These are phyloP conservation scores for Ceratonia siliqua DNA, from an alignment of 306 rosid genomes.

Conservation along the genomic window DNA sequence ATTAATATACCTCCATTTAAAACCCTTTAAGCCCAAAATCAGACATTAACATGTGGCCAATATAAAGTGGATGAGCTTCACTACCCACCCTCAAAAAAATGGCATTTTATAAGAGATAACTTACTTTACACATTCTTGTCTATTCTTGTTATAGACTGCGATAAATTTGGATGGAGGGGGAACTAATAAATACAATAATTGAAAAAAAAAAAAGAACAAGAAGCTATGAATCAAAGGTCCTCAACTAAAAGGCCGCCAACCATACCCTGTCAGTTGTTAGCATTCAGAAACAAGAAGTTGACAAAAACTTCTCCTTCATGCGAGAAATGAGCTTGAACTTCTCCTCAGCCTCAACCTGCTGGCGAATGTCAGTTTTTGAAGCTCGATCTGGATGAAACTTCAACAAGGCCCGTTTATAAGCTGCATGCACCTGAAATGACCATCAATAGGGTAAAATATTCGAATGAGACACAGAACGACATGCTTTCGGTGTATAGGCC, in stretches of 20 bases:
- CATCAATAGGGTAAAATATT: conserved; percentile 18
- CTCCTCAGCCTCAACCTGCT: conserved; percentile 88
- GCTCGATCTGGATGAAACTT: conserved; percentile 89
- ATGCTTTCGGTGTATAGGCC: neutral
- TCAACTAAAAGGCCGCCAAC: conserved; percentile 12
- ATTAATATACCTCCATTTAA: neutral
- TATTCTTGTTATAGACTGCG: conserved; percentile 12
- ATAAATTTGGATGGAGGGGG: conserved; percentile 5
- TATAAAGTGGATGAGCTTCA: neutral
- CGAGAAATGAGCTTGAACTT: conserved; percentile 82
- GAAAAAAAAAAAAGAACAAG: neutral
- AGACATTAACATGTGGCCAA: neutral
- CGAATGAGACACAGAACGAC: neutral
- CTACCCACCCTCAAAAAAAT: conserved; percentile 19
- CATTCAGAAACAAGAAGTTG: conserved; percentile 40
- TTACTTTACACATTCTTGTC: conserved; percentile 29
- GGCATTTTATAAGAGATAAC: conserved; percentile 6
- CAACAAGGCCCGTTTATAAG: conserved; percentile 74
- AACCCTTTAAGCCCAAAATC: neutral
- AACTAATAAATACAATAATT: neutral
- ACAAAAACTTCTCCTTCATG: conserved; percentile 67
- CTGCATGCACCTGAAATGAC: conserved; percentile 70
- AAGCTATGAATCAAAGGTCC: conserved; percentile 6
- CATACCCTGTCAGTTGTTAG: conserved; percentile 15
- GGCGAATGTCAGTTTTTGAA: conserved; percentile 61